Conservation (phyloP, 352 stramenopile genomes). For the Globisporangium alternatum region DNA sequence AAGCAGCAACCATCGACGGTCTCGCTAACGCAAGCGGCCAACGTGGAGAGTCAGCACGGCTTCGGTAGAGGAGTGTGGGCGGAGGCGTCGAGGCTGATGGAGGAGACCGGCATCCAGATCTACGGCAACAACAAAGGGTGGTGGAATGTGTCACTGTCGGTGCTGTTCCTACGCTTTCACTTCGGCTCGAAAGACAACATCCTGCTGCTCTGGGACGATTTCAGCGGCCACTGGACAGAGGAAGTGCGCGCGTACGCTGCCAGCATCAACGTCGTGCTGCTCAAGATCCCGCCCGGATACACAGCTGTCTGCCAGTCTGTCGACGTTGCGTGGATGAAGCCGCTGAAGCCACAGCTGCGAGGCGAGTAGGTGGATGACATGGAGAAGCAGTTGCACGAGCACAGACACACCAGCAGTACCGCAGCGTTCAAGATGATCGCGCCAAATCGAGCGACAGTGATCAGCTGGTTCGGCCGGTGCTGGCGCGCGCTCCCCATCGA, state of each 20-base stretch:
- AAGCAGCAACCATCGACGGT: slow-evolving; percentile 18
- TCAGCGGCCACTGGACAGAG: not conserved
- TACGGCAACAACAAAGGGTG: slow-evolving; percentile 24
- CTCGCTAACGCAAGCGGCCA: slow-evolving; percentile 11
- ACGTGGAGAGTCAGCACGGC: slow-evolving; percentile 17
- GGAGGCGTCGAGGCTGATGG: slow-evolving; percentile 16
- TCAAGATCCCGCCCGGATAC: slow-evolving; percentile 15
- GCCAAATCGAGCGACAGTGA: too few species aligned
- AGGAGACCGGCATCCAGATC: slow-evolving; percentile 10
- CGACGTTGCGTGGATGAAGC: slow-evolving; percentile 16
- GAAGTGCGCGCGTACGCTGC: not conserved
- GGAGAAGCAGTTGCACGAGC: too few species aligned
- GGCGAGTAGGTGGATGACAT: not conserved
- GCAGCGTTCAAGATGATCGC: too few species aligned
- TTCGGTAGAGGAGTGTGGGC: slow-evolving; percentile 28
- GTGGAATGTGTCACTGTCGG: slow-evolving; percentile 12
- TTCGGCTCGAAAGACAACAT: not conserved
- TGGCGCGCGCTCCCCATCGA: too few species aligned
- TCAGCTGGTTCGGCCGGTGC: too few species aligned
- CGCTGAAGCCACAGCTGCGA: slow-evolving; percentile 9
- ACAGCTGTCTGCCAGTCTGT: slow-evolving; percentile 21
- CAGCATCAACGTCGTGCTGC: slow-evolving; percentile 2
- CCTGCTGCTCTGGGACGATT: not conserved
- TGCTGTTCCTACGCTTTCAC: not conserved
- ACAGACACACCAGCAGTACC: too few species aligned